Base-by-base conservation (phyloP, 345 rosid genomes). In the Turritis glabra region DNA sequence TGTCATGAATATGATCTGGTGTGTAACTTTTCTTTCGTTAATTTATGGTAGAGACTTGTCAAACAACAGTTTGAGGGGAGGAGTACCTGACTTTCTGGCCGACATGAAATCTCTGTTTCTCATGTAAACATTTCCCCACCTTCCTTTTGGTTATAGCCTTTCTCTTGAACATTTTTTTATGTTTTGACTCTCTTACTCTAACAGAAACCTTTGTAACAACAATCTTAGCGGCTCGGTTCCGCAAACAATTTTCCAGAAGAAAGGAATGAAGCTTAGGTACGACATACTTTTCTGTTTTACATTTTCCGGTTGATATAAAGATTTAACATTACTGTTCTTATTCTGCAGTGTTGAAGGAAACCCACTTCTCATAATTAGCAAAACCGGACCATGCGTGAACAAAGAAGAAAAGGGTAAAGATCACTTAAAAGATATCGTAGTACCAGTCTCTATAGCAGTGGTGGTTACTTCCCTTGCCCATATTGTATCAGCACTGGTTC, bases 391-490 rank as follows among this genome's bases (percentile, higher is more conserved):
- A 48, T 48, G 53, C 3, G 30, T 5, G 26, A 23, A 21, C 5
- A 29, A n/a, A 32, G 4, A 57, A 9, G 35, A 32, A 7, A 32
- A 32, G 35, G 35, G 35, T 32, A 32, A 32, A 32, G 8, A 32
- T 32, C 35, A 7, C 35, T 7, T 32, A 32, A 7, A 32, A 32
- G 26, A 44, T 3, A 2, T 53, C 25, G 61, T 68, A 38, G 71
- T 71, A 14, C 58, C 77, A 15, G 77, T 71, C 5, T 64, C 12
- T 5, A 72, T 69, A 32, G 40, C 72, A 2, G 33, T 14, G 11
- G 58, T 26, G 3, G 44, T 67, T 21, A 44, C 64, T 43, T 22
- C 53, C 7, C 12, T 43, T 8, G 15, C 51, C 5, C 10, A n/a
- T 26, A 21, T 64, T 26, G 12, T 21, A 48, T 19, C 25, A 17